Evolutionary conservation across 805 yeast species (phyloP).

Genomic region (Candida namnaoensis): DNA sequence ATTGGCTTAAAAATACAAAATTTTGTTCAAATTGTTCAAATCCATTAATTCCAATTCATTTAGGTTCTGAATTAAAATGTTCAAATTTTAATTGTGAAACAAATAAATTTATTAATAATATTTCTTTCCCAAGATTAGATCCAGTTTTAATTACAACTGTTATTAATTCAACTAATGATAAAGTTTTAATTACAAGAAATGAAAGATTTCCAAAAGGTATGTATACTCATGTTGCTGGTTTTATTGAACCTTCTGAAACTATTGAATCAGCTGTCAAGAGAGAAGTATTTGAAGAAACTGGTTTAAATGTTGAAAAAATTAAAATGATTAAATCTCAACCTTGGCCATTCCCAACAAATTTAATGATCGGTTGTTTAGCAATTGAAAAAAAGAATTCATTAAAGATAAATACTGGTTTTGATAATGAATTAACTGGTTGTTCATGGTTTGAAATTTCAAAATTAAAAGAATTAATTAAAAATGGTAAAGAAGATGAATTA

Average conservation of each 20-base stretch:
- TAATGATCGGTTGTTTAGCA: constrained; percentile 89
- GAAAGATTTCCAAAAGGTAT: constrained; percentile 42
- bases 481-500: constrained; percentile 15
- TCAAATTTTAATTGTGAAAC: constrained; percentile 17
- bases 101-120: constrained; percentile 49
- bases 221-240: constrained; percentile 90
- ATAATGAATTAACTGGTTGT: constrained; percentile 78
- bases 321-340: constrained; percentile 74
- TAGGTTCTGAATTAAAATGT: constrained; percentile 57
- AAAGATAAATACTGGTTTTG: constrained; percentile 64
- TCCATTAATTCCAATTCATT: constrained; percentile 49
- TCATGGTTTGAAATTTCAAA: constrained; percentile 65
- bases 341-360: constrained; percentile 95
- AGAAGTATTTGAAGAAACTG: constrained; percentile 94
- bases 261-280: constrained; percentile 81
- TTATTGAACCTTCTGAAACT: constrained; percentile 92
- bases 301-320: constrained; percentile 50
- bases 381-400: constrained; percentile 57
- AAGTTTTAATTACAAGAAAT: constrained; percentile 61
- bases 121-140: constrained; percentile 92
- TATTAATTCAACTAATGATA: constrained; percentile 48
- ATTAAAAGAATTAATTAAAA: constrained; percentile 30
- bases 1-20: constrained; percentile 69
- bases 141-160: constrained; percentile 81
- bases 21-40: constrained; percentile 88